Evolutionary conservation across 176 grass and related monocot species (phyloP), one percentile per base, ranked within the genome.

Genomic region (Typha latifolia): DNA sequence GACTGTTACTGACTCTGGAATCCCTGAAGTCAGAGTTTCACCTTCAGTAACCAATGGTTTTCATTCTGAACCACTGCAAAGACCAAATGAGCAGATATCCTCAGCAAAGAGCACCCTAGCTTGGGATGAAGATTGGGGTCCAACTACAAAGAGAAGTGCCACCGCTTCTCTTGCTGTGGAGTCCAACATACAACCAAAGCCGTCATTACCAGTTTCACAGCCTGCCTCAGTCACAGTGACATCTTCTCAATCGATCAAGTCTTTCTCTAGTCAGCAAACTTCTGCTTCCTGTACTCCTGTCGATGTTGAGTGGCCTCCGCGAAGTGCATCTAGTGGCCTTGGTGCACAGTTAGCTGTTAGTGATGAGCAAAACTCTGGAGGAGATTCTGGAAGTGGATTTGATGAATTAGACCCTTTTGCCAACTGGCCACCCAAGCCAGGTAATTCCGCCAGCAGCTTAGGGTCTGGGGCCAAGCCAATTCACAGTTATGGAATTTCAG

Each of bases 121-220:
- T 72, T 99, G 95, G 95, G 95, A 99, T 62, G 95, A 99, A 73
- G 95, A 99, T 49, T 99, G 95, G 95, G 89, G 81, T 37, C 81
- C 95, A 69, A 72, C 67, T 75, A 19, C 31, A 49, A 91, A 80
- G 84, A 87, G 84, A 81, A 78, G 63, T 10, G 71, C 65, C 65
- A 66, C 74, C 50, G n/a, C 70, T 49, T 69, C 84, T 63, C 64
- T 53, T 12, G 64, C 78, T 48, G 66, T 66, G 5, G 49, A 82
- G 68, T 66, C 86, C 72, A 79, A 72, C 71, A 74, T 64, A 69
- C 51, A 79, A 83, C 56, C 74, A 77, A 83, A 70, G 64, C 77
- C 69, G 22, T 19, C 73, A 13, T 61, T 76, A 49, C 26, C 68
- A 51, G 68, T 79, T 49, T 78, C 81, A 63, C 84, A 84, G 62